Conservation (phyloP, 2,329 filamentous ascomycete species). For the Fusarium lateritium region DNA sequence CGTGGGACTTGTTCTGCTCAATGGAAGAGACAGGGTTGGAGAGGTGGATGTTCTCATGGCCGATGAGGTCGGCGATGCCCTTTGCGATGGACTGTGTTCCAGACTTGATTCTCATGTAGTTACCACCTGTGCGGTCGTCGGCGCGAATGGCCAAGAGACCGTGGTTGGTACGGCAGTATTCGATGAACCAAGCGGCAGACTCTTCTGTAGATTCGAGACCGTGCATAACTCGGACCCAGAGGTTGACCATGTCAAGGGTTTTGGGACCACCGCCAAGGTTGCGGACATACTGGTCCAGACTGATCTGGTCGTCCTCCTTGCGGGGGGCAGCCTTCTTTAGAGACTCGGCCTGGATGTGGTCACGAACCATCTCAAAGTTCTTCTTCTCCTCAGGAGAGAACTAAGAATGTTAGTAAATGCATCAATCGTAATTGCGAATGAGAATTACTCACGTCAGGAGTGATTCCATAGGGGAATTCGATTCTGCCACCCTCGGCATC, state of each 20-base stretch:
- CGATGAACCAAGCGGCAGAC: conserved; percentile 56
- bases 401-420: conserved; percentile 29
- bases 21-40: conserved; percentile 45
- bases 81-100: conserved; percentile 49
- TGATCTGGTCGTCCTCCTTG: conserved; percentile 51
- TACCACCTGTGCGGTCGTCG: conserved; percentile 54
- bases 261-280: conserved; percentile 52
- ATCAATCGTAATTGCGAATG: no score
- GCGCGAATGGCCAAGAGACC: conserved; percentile 55
- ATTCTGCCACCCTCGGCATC: conserved; percentile 53
- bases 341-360: conserved; percentile 55
- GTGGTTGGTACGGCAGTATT: conserved; percentile 55
- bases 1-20: conserved; percentile 33
- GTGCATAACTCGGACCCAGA: conserved; percentile 57
- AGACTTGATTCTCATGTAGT: conserved; percentile 52
- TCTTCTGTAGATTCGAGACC: conserved; percentile 55
- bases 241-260: conserved; percentile 53
- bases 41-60: conserved; percentile 37
- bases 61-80: conserved; percentile 49
- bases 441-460: conserved; percentile 38
- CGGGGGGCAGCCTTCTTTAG: conserved; percentile 42
- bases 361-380: conserved; percentile 53
- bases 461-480: conserved; percentile 42
- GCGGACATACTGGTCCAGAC: conserved; percentile 54
- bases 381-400: conserved; percentile 52